Conservation (phyloP, 768 basidiomycete genomes). For the Neoboletus brunneissimus region DNA sequence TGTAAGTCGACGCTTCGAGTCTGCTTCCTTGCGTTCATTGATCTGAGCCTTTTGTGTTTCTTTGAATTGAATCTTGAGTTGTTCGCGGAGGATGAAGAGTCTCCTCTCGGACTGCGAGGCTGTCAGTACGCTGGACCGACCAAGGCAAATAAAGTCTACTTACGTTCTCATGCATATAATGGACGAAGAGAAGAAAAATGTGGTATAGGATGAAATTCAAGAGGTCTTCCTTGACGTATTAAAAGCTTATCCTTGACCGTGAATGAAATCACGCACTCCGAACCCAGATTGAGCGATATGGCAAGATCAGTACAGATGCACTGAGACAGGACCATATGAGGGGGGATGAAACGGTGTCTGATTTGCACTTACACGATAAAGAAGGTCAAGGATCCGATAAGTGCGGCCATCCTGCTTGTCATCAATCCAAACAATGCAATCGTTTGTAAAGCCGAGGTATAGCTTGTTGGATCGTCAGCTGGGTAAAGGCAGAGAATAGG, state of each 20-base stretch:
- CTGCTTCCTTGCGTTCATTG: slow-evolving; percentile 69
- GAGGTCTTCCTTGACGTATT: slow-evolving; percentile 40
- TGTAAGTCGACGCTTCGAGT: slow-evolving; percentile 79
- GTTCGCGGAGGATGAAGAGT: slow-evolving; percentile 65
- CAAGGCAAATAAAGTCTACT: slow-evolving; percentile 13
- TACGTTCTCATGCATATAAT: slow-evolving; percentile 62
- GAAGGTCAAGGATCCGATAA: slow-evolving; percentile 55
- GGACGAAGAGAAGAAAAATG: slow-evolving; percentile 73
- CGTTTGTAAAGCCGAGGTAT: slow-evolving; percentile 43
- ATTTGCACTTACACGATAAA: slow-evolving; percentile 46
- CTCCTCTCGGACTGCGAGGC: slow-evolving; percentile 48
- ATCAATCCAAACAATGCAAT: slow-evolving; percentile 72
- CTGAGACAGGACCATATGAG: slow-evolving; percentile 22
- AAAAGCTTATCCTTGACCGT: not conserved
- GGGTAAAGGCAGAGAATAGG: not conserved
- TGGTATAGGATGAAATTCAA: slow-evolving; percentile 79
- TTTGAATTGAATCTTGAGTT: slow-evolving; percentile 70
- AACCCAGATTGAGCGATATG: slow-evolving; percentile 36
- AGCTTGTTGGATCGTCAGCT: slow-evolving; percentile 17
- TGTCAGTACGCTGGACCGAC: slow-evolving; percentile 1
- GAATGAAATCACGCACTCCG: slow-evolving; percentile 33
- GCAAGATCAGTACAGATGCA: slow-evolving; percentile 36
- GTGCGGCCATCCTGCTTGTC: slow-evolving; percentile 63
- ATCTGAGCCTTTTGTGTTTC: slow-evolving; percentile 73
- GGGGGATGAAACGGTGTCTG: slow-evolving; percentile 16